Conservation (phyloP, 176 grass and related monocot species). For the Aegilops bicornis region DNA sequence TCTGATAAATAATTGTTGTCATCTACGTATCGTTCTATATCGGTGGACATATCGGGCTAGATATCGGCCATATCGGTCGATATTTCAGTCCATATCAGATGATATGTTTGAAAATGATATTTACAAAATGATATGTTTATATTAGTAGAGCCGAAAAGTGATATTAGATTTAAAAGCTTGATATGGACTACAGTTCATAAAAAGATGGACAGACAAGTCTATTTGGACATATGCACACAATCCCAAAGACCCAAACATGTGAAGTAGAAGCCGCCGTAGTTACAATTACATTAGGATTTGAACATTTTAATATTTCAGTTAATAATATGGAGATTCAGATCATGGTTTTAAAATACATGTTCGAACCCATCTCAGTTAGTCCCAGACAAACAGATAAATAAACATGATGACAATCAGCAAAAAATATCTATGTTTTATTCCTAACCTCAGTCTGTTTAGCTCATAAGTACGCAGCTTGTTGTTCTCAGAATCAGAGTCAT, state of each 20-base stretch:
- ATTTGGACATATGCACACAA: background rate
- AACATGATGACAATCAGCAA: background rate
- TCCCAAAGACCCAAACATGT: background rate
- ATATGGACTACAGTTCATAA: background rate
- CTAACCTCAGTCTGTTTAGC: conserved; percentile 84
- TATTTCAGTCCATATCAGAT: too few species aligned
- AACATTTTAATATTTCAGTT: background rate
- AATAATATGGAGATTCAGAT: background rate
- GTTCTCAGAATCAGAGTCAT: conserved; percentile 59
- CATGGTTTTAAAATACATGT: background rate
- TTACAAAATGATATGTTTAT: too few species aligned
- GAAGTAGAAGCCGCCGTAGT: background rate
- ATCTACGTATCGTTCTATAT: too few species aligned
- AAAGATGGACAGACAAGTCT: background rate
- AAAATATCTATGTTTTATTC: background rate
- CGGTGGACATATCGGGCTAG: too few species aligned
- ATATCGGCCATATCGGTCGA: too few species aligned
- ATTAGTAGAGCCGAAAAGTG: too few species aligned
- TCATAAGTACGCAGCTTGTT: conserved; percentile 81
- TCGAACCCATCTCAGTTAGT: background rate
- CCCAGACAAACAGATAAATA: background rate
- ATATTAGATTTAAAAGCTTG: too few species aligned
- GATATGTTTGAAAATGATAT: too few species aligned
- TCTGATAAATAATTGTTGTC: too few species aligned
- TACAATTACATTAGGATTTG: conserved; percentile 14